Evolutionary conservation across 352 stramenopile species (phyloP).

Genomic region (Pythium myriotylum): DNA sequence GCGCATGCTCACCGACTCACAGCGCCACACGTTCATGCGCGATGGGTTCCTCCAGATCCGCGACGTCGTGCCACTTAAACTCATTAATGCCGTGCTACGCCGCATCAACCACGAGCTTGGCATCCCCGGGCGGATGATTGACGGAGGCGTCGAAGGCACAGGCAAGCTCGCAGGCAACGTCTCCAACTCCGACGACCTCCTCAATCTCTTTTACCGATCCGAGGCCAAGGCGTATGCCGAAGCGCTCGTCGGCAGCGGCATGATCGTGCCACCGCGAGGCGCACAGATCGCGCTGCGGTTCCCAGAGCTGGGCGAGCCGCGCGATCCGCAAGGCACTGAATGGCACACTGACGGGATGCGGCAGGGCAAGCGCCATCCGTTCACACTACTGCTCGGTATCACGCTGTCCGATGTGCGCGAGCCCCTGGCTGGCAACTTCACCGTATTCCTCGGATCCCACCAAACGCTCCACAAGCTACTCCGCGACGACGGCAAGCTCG

Average conservation of each 20-base stretch:
- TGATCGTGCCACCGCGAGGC: conserved; percentile 51
- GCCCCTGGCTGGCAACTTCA: conserved; percentile 69
- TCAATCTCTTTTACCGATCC: conserved; percentile 59
- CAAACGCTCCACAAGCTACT: conserved; percentile 50
- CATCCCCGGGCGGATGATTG: conserved; percentile 64
- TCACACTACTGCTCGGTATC: conserved; percentile 67
- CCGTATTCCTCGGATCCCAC: conserved; percentile 74
- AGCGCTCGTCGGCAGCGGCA: conserved; percentile 50
- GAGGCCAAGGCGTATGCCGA: conserved; percentile 63
- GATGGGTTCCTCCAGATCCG: conserved; percentile 78
- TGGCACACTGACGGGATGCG: conserved; percentile 87
- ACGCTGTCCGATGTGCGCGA: conserved; percentile 69
- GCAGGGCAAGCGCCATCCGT: conserved; percentile 70
- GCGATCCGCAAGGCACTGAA: conserved; percentile 66
- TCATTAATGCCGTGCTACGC: conserved; percentile 57
- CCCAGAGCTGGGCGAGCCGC: conserved; percentile 60
- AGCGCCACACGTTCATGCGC: conserved; percentile 66
- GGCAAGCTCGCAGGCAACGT: conserved; percentile 72
- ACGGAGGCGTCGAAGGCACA: conserved; percentile 71
- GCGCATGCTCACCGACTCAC: conserved; percentile 48
- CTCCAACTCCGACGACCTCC: conserved; percentile 66
- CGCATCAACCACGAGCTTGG: conserved; percentile 83
- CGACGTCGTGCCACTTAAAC: conserved; percentile 49
- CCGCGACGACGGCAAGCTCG: conserved; percentile 52
- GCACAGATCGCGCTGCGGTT: conserved; percentile 78